Evolutionary conservation across 2,329 filamentous ascomycete genomes (phyloP), one percentile per base, ranked within the genome.

Genomic region (Pseudogymnoascus sp.): DNA sequence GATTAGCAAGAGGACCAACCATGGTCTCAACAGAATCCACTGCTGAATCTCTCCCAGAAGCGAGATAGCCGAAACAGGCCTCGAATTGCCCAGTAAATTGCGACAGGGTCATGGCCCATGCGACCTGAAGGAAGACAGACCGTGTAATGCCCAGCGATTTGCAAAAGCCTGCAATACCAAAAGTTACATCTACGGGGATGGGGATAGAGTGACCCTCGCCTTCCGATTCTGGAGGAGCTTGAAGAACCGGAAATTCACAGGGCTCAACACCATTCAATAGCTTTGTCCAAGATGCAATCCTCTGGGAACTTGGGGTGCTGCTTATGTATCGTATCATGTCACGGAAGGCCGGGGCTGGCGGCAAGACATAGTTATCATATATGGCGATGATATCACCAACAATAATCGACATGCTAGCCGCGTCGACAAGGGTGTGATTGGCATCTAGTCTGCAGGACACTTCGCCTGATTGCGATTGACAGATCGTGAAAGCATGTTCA

Each of bases 101-200:
- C 2, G 77, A 74, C 3, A 85, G 68, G 0, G 82, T 75, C 18
- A 84, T 73, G 1, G 77, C 79, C 83, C 83, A 85, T 0, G 76
- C 75, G 28, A 81, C 74, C 61, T 83, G 80, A 0, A 85, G 73
- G 1, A 84, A 67, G 35, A 77, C 80, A 0, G 81, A 79, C 0
- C 80, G 67, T 16, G 71, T 77, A 7, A 72, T 67, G 1, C 65
- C 68, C 45, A 40, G 71, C 33, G 69, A 69, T 61, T 77, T 75
- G 62, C 77, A 81, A 14, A 70, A 70, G 1, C 14, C 63, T 59
- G 75, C 73, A 1, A 77, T 67, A 14, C 69, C 66, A 6, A n/a
- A 55, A 33, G 49, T 55, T 33, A 33, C 1, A 31, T 55, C 49
- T 55, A 33, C 18, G 4, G 49, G 49, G n/a, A 55, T 55, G 9